Conservation (phyloP, 345 rosid genomes). For the Populus deltoides region DNA sequence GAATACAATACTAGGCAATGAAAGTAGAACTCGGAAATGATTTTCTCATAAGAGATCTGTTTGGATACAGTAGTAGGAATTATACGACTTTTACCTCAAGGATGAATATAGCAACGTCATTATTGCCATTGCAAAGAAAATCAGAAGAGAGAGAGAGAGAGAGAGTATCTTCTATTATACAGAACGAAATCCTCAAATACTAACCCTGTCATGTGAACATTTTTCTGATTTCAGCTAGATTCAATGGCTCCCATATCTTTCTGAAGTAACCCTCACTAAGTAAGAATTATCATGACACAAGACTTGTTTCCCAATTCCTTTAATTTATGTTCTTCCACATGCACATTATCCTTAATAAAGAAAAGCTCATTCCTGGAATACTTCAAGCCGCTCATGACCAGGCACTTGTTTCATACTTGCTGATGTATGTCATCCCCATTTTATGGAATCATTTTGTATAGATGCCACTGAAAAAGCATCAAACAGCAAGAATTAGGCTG, state of each 20-base stretch:
- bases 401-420: background rate
- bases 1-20: background rate
- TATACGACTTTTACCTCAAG: background rate
- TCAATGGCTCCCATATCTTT: background rate
- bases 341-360: background rate
- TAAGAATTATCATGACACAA: background rate
- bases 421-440: background rate
- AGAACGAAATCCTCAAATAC: background rate
- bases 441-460: background rate
- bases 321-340: background rate
- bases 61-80: background rate
- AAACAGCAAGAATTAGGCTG: background rate
- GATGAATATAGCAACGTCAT: background rate
- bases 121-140: background rate
- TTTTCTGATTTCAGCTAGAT: background rate
- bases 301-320: background rate
- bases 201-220: background rate
- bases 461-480: too few species aligned
- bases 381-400: background rate
- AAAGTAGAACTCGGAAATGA: background rate
- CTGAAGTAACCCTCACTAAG: background rate
- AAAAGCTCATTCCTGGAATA: background rate
- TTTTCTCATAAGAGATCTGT: background rate
- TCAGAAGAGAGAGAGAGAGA: background rate
- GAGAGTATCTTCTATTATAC: background rate